phyloP scores from a whole-genome alignment of 2,329 filamentous ascomycete genomes.

The Hypoxylon sp. region DNA sequence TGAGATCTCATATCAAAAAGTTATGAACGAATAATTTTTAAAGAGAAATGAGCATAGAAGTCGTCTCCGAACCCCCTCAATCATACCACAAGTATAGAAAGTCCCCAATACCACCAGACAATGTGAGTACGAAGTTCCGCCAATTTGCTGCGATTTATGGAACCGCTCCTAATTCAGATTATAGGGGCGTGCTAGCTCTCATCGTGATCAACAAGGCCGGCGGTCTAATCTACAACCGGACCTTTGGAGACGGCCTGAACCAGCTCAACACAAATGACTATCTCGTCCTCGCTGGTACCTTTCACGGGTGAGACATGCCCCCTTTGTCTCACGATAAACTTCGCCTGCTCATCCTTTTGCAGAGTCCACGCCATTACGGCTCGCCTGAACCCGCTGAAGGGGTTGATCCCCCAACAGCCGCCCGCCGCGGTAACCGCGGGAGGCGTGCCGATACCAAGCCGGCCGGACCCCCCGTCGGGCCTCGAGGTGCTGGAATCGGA shows the following conservation, averaged over 20 bases:
- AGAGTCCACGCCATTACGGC: constrained; percentile 78
- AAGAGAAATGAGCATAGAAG: constrained; percentile 25
- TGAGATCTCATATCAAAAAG: constrained; percentile 8
- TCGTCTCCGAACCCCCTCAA: background rate
- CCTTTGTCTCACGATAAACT: constrained; percentile 7
- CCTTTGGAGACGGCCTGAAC: constrained; percentile 87
- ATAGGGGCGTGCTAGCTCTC: constrained; percentile 92
- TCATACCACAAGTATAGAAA: background rate
- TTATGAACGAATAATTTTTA: constrained; percentile 1
- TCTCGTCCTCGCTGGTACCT: constrained; percentile 94
- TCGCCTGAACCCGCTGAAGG: constrained; percentile 69
- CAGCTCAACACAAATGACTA: constrained; percentile 96
- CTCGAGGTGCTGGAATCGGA: constrained; percentile 94
- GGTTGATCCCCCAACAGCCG: constrained; percentile 50
- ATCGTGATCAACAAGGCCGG: constrained; percentile 99
- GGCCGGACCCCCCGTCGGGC: constrained; percentile 77
- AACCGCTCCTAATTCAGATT: constrained; percentile 19
- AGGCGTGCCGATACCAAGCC: constrained; percentile 54
- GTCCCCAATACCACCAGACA: constrained; percentile 3
- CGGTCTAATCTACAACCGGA: constrained; percentile 94
- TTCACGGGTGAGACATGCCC: constrained; percentile 78
- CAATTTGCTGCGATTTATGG: background rate
- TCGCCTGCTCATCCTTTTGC: constrained; percentile 33
- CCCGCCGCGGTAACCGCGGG: constrained; percentile 40
- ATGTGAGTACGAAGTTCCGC: constrained; percentile 26